Conservation (phyloP, 1,284 basidiomycete species). For the Ustilago cynodontis region DNA sequence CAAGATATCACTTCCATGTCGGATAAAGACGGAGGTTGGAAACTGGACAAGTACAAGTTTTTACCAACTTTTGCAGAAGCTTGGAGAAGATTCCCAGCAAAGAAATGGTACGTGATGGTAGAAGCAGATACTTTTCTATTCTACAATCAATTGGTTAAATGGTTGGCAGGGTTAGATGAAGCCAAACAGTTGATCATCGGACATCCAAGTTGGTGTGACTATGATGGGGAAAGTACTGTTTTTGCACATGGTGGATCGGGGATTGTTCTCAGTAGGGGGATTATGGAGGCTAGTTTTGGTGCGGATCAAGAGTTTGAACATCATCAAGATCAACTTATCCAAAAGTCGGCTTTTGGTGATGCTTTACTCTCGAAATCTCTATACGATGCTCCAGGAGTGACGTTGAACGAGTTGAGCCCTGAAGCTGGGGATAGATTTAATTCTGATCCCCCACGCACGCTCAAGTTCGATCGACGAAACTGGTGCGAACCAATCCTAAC, state of each 20-base stretch:
- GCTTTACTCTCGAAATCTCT: constrained; percentile 47
- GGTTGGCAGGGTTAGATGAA: constrained; percentile 22
- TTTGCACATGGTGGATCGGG: constrained; percentile 50
- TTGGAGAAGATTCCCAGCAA: constrained; percentile 24
- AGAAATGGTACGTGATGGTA: constrained; percentile 54
- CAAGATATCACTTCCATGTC: constrained; percentile 24
- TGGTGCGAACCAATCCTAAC: constrained; percentile 46
- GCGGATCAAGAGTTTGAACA: constrained; percentile 32
- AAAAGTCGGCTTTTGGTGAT: constrained; percentile 42
- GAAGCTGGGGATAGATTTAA: constrained; percentile 37
- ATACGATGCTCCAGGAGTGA: constrained; percentile 24
- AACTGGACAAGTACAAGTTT: constrained; percentile 58
- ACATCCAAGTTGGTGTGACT: constrained; percentile 36
- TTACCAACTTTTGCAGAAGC: constrained; percentile 47
- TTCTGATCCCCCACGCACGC: constrained; percentile 24
- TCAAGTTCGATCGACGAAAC: constrained; percentile 23
- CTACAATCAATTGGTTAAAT: constrained; percentile 35
- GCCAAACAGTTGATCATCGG: constrained; percentile 32
- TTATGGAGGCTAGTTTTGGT: constrained; percentile 41
- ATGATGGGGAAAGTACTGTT: constrained; percentile 29
- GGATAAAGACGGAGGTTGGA: constrained; percentile 42
- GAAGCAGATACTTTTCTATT: constrained; percentile 60
- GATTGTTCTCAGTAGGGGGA: constrained; percentile 27
- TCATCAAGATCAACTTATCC: constrained; percentile 27
- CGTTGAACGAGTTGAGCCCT: constrained; percentile 14